phyloP scores from a whole-genome alignment of 2,329 filamentous ascomycete genomes.

The Neofusicoccum laricinum region DNA sequence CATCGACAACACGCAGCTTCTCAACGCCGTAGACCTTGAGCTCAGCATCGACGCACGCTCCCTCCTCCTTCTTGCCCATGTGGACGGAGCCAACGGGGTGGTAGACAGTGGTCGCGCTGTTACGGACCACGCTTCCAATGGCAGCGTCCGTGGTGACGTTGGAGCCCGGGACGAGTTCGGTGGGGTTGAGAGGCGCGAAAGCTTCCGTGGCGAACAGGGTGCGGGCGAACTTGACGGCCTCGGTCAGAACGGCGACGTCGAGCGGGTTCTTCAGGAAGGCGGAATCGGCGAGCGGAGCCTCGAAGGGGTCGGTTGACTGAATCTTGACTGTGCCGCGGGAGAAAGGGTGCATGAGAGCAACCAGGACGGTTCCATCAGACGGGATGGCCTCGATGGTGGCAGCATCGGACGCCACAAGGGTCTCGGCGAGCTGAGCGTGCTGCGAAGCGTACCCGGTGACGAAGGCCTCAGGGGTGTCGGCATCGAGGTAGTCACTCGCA shows the following conservation, averaged over 20 bases:
- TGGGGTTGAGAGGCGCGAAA: slow-evolving; percentile 22
- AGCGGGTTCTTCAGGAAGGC: slow-evolving; percentile 25
- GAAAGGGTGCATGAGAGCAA: slow-evolving; percentile 19
- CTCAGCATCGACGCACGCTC: slow-evolving; percentile 28
- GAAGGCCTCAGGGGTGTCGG: not conserved
- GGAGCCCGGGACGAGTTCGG: slow-evolving; percentile 25
- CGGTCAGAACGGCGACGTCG: slow-evolving; percentile 23
- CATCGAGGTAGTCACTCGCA: not conserved
- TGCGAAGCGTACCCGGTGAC: not conserved
- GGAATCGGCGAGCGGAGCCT: slow-evolving; percentile 2
- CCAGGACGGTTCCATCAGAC: slow-evolving; percentile 1
- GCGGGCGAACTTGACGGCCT: slow-evolving; percentile 24
- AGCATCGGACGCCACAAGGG: slow-evolving; percentile 1
- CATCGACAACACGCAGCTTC: slow-evolving; percentile 25
- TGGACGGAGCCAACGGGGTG: slow-evolving; percentile 31
- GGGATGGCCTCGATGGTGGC: slow-evolving; percentile 4
- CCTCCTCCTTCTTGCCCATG: slow-evolving; percentile 26
- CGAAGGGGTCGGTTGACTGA: slow-evolving; percentile 15
- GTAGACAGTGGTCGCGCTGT: slow-evolving; percentile 24
- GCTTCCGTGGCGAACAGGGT: slow-evolving; percentile 18
- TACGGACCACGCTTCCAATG: slow-evolving; percentile 19
- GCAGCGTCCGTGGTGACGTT: slow-evolving; percentile 26
- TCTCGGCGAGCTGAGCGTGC: slow-evolving; percentile 5
- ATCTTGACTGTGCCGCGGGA: slow-evolving; percentile 26
- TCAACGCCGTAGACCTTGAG: slow-evolving; percentile 29